Evolutionary conservation across 192 early-diverging fungal species (phyloP).

Genomic region (Coemansia sp.): DNA sequence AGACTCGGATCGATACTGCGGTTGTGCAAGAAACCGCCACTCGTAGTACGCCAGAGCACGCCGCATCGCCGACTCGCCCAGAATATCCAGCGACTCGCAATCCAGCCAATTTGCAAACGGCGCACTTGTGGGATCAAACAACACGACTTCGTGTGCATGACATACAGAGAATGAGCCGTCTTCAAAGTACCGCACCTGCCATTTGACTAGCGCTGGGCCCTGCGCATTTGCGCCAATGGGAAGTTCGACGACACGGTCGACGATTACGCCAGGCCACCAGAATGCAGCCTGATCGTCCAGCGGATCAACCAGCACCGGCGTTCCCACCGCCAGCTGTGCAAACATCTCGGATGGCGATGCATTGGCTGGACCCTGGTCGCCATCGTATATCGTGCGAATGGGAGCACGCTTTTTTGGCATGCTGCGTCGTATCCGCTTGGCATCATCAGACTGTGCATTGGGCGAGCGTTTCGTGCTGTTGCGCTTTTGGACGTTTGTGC

Average conservation of each 20-base stretch:
- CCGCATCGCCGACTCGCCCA: constrained; percentile 28
- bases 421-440: neutral
- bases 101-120: constrained; percentile 14
- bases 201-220: constrained; percentile 1
- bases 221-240: neutral
- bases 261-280: constrained; percentile 52
- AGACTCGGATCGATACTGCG: neutral
- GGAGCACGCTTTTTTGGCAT: constrained; percentile 3
- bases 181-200: constrained; percentile 50
- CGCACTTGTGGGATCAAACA: constrained; percentile 15
- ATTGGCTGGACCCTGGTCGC: constrained; percentile 21
- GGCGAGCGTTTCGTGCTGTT: neutral
- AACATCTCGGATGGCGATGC: constrained; percentile 27
- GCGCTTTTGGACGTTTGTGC: constrained; percentile 7
- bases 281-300: constrained; percentile 13
- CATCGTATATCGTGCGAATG: constrained; percentile 36
- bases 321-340: constrained; percentile 21
- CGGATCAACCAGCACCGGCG: constrained; percentile 50
- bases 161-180: constrained; percentile 42
- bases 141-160: constrained; percentile 30
- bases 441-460: neutral
- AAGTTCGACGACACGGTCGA: constrained; percentile 10
- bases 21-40: constrained; percentile 27
- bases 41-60: constrained; percentile 51
- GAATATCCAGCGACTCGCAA: neutral